A percentile compares a stretch with the other conserved stretches of the same genome.
Evolutionary conservation across 176 grass and related monocot species (phyloP).

Genomic region (Aegilops bicornis): DNA sequence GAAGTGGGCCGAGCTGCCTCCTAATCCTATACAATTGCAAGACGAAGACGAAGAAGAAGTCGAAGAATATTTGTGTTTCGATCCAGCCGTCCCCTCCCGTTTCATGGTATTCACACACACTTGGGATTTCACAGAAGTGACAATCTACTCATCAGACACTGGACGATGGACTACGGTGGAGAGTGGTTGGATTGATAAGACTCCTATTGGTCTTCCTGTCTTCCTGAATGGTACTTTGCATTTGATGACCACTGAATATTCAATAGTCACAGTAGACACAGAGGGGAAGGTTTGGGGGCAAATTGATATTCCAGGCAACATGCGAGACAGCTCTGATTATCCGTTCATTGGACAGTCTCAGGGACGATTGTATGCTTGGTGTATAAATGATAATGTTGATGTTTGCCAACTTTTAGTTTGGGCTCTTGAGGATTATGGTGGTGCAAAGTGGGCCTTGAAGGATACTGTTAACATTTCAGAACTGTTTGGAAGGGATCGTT

Average conservation of each 20-base stretch:
- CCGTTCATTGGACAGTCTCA: background rate
- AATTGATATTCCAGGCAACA: background rate
- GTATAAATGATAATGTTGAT: background rate
- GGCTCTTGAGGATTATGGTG: background rate
- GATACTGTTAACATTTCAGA: background rate
- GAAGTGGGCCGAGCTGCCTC: background rate
- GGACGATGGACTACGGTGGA: background rate
- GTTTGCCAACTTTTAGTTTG: background rate
- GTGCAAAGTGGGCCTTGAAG: slow-evolving; percentile 7
- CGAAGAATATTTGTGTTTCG: background rate
- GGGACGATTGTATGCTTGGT: background rate
- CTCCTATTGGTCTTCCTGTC: background rate
- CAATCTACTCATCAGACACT: background rate
- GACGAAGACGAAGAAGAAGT: no score
- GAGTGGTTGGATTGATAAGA: background rate
- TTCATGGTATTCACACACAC: background rate
- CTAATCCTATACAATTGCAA: background rate
- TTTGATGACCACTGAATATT: background rate
- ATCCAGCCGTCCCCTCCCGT: background rate
- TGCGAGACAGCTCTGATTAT: no score
- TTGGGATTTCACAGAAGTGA: background rate
- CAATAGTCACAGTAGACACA: background rate
- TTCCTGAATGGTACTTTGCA: background rate
- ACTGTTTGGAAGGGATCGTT: background rate
- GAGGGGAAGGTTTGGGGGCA: background rate